Base-by-base conservation (phyloP, 768 basidiomycete genomes). In the Flagelloscypha sp. region DNA sequence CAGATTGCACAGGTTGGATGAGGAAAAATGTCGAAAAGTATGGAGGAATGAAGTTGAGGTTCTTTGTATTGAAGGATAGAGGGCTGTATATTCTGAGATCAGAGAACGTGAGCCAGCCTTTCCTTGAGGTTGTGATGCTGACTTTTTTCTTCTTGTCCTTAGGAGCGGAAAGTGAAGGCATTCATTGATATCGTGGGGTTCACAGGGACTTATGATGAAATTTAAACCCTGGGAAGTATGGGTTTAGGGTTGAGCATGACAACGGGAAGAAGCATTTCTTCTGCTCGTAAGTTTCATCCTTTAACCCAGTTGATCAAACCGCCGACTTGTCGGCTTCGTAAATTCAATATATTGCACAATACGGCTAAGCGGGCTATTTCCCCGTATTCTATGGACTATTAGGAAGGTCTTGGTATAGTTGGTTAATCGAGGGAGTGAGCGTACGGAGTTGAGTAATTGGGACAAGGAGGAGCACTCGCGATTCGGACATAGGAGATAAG, bases 151-250 rank as follows among this genome's bases (percentile, higher is more conserved):
- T 42, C 35, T 38, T 15, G 18, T n/a, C n/a, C n/a, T n/a, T 46
- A 93, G 84, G 93, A 97, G 62, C 85, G 80, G 20, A 84, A 85
- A 49, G 85, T 95, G 57, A 98, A 98, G 63, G 94, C 87, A 13
- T 93, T 93, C 48, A 76, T 98, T 52, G 82, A 95, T 48, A 78
- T 95, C 30, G 59, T 71, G 17, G 94, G 95, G 0, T 94, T 95
- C 66, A 90, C 84, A 50, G 86, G 97, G 36, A 74, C 92, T 27
- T 79, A 87, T 7, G 95, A 98, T 55, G 89, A 92, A 88, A 82
- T 58, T 66, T 87, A 16, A 79, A 92, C 49, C 88, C 92, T 16
- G 94, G 94, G 9, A 75, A 81, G 48, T 98, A 94, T 58, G 93
- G 89, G 4, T 98, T 98, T 77, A 73, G 87, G 48, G 84, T 98